Conservation (phyloP, 2,329 filamentous ascomycete genomes). For the Coniochaeta prunicola region DNA sequence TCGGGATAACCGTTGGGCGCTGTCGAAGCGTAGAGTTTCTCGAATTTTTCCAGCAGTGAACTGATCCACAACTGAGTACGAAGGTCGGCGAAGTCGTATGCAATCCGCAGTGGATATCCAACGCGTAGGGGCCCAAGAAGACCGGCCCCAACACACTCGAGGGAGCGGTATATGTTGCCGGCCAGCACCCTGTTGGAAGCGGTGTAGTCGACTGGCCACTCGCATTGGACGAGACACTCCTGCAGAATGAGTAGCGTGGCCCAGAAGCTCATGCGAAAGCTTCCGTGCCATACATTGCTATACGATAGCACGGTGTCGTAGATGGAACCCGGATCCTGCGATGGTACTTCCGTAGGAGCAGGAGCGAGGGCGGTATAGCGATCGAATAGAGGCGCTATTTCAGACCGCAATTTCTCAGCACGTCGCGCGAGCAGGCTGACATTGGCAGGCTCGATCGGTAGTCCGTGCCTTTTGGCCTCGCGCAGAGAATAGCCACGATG, state of each 20-base stretch:
- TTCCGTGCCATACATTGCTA: conserved; percentile 23
- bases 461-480: conserved; percentile 17
- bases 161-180: conserved; percentile 25
- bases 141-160: conserved; percentile 28
- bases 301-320: conserved; percentile 25
- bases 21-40: conserved; percentile 25
- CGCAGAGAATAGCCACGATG: conserved; percentile 24
- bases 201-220: conserved; percentile 16
- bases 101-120: conserved; percentile 29
- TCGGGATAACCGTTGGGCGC: conserved; percentile 6
- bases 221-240: conserved; percentile 26
- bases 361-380: conserved; percentile 16
- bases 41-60: conserved; percentile 20
- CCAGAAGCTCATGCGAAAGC: conserved; percentile 28
- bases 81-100: conserved; percentile 28
- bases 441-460: conserved; percentile 19
- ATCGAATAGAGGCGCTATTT: conserved; percentile 25
- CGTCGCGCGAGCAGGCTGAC: conserved; percentile 20
- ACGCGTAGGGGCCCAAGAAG: conserved; percentile 30
- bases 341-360: conserved; percentile 18
- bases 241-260: conserved; percentile 32
- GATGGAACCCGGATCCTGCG: conserved; percentile 21
- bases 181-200: conserved; percentile 19
- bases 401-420: conserved; percentile 19
- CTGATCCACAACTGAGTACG: conserved; percentile 26